Base-by-base conservation (phyloP, 805 yeast species). In the Sugiyamaella marilandica region DNA sequence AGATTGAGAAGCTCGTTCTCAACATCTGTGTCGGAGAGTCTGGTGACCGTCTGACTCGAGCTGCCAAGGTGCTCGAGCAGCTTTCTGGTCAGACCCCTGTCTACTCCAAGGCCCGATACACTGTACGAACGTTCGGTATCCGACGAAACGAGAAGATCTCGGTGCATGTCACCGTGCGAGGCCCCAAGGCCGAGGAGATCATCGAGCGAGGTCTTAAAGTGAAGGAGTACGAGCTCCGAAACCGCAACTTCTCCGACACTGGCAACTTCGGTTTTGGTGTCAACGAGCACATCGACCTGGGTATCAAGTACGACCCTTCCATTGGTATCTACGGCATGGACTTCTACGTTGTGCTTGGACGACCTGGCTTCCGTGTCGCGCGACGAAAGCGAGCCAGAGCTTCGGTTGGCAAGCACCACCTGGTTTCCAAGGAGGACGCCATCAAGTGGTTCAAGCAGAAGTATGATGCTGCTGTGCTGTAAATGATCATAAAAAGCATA, bases 191-290 rank as follows among this genome's bases (percentile, higher is more conserved):
- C 68, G 96, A 90, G 84, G 99, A 94, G 84, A 94, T 94, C 80
- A 83, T 94, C 75, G 99, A 94, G 85, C 88, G 99, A 81, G 99
- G 99, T 76, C 84, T 94, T 73, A 94, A 94, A 84, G 99, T 94
- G 76, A 94, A 92, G 84, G 99, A 94, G 83, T 94, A 90, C 82
- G 98, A 94, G 82, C 87, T 94, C 75, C 83, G 80, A 75, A 79
- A 78, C 74, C 88, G 79, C 78, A 94, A 94, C 95, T 94, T 94
- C 84, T 88, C 97, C 71, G 89, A 83, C 70, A 92, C 98, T 73
- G 99, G 99, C 82, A 94, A 94, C 97, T 94, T 94, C 73, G 99
- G 99, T 83, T 94, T 94, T 85, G 99, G 99, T 86, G 85, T 94
- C 75, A 86, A 87, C 69, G 99, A 94, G 84, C 99, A 94, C 85